These are phyloP conservation scores for Solanum sitiens DNA, from an alignment of 257 asterid genomes.

Conservation along the genomic window DNA sequence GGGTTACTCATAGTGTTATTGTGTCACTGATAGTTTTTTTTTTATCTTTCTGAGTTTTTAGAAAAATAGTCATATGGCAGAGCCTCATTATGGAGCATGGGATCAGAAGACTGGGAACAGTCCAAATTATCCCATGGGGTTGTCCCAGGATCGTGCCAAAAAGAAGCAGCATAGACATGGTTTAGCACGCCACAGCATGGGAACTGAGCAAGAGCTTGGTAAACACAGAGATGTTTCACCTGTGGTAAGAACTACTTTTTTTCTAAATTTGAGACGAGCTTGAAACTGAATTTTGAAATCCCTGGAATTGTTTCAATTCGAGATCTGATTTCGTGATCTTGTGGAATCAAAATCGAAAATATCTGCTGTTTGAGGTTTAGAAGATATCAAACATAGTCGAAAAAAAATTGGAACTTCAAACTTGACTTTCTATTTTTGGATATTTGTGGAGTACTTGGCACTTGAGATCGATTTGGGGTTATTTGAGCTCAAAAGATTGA, in stretches of 20 bases:
- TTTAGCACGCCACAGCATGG: slow-evolving; percentile 22
- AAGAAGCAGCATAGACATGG: slow-evolving; percentile 24
- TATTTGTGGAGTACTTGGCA: neutral
- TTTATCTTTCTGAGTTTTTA: neutral
- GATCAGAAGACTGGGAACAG: slow-evolving; percentile 21
- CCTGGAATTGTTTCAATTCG: neutral
- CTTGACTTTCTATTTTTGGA: neutral
- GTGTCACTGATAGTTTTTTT: neutral
- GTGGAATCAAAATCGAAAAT: neutral
- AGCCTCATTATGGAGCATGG: slow-evolving; percentile 44
- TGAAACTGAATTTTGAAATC: neutral
- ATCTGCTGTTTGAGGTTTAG: neutral
- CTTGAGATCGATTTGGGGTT: neutral
- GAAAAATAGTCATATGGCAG: slow-evolving; percentile 14
- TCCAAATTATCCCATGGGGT: slow-evolving; percentile 29
- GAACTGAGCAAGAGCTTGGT: slow-evolving; percentile 24
- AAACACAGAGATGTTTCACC: neutral
- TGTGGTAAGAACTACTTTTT: neutral
- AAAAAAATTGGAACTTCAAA: neutral
- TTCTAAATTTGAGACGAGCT: neutral
- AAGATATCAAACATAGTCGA: neutral
- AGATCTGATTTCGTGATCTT: neutral
- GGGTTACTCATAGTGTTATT: neutral
- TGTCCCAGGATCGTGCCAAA: slow-evolving; percentile 26
- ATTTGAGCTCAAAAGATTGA: neutral